Evolutionary conservation across 129 eudicot species (phyloP).

Genomic region (Chrysanthemum seticuspe): DNA sequence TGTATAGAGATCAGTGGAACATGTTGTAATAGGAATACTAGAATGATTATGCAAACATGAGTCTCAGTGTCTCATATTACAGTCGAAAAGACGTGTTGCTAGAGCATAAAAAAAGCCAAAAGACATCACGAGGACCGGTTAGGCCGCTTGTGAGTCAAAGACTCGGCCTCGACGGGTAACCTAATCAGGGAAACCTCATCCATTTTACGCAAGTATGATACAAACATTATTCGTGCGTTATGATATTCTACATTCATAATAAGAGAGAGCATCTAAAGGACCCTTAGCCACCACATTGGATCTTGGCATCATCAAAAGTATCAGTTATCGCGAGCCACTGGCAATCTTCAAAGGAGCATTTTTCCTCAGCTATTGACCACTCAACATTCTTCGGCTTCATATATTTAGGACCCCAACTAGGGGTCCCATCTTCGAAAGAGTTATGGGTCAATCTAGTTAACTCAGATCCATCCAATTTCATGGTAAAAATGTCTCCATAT

Average conservation of each 20-base stretch:
- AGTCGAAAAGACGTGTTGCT: no score
- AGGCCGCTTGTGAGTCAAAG: no score
- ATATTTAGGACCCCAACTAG: slow-evolving; percentile 70
- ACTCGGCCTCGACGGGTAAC: no score
- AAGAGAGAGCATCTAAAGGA: no score
- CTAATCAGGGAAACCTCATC: no score
- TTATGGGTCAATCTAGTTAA: slow-evolving; percentile 56
- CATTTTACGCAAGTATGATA: not conserved
- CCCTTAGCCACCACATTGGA: slow-evolving; percentile 36
- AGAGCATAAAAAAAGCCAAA: no score
- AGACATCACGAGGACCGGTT: not conserved
- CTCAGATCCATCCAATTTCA: slow-evolving; percentile 58
- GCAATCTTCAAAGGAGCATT: slow-evolving; percentile 68
- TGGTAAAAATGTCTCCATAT: slow-evolving; percentile 73
- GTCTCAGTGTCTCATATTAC: no score
- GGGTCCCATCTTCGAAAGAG: slow-evolving; percentile 91
- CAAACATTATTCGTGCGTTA: not conserved
- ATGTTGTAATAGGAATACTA: no score
- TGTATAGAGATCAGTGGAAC: no score
- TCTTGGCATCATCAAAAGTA: slow-evolving; percentile 8
- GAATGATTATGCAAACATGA: no score
- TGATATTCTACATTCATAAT: not conserved
- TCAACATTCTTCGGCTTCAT: slow-evolving; percentile 40
- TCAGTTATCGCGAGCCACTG: slow-evolving; percentile 48
- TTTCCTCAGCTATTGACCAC: slow-evolving; percentile 41